Evolutionary conservation across 2,329 filamentous ascomycete genomes (phyloP).

Genomic region (Fusarium compactum): DNA sequence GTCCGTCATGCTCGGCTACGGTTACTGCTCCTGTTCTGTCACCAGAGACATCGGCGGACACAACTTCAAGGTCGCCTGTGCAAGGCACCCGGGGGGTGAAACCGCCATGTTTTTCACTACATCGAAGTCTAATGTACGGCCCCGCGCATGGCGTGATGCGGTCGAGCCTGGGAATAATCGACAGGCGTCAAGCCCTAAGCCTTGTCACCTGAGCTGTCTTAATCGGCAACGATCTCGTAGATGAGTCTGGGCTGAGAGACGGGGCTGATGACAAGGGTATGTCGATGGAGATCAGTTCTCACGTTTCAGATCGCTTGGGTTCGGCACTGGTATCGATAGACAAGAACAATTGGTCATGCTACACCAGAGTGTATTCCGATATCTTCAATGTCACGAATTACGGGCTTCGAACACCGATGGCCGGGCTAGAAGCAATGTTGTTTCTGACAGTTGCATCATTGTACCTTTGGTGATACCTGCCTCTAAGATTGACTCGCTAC

Average conservation of each 20-base stretch:
- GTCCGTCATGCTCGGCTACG: constrained; percentile 42
- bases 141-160: constrained; percentile 20
- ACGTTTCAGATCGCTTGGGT: constrained; percentile 36
- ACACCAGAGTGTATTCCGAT: constrained; percentile 23
- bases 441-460: constrained; percentile 37
- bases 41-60: constrained; percentile 26
- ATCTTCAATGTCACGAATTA: constrained; percentile 37
- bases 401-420: constrained; percentile 28
- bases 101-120: constrained; percentile 39
- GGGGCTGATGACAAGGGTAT: constrained; percentile 15
- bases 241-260: constrained; percentile 26
- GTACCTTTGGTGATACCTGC: constrained; percentile 39
- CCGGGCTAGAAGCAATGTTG: constrained; percentile 22
- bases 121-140: constrained; percentile 32
- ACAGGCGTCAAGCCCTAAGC: constrained; percentile 13
- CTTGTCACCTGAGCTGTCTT: constrained; percentile 19
- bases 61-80: constrained; percentile 21
- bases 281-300: constrained; percentile 29
- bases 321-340: constrained; percentile 29
- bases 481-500: constrained; percentile 21
- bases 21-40: constrained; percentile 39
- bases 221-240: constrained; percentile 18
- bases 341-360: constrained; percentile 28
- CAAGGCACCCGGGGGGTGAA: constrained; percentile 41
- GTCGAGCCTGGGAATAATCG: constrained; percentile 13